Conservation (phyloP, 495 filamentous ascomycete genomes). For the Lophiotrema nucula region DNA sequence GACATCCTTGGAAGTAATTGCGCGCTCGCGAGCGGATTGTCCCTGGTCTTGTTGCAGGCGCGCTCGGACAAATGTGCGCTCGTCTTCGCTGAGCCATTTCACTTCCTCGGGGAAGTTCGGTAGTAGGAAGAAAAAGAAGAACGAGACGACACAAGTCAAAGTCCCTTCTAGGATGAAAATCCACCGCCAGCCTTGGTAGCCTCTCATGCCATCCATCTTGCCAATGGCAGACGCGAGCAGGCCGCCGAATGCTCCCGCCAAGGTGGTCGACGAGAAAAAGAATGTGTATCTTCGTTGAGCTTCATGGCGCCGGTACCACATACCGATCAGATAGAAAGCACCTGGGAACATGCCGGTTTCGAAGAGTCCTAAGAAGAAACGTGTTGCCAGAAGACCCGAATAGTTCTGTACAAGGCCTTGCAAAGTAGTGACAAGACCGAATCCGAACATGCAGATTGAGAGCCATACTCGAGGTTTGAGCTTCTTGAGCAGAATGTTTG, state of each 20-base stretch:
- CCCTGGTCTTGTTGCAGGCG: conserved; percentile 79
- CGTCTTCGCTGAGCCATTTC: conserved; percentile 70
- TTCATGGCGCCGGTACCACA: conserved; percentile 88
- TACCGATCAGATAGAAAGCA: conserved; percentile 49
- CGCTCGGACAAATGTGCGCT: conserved; percentile 69
- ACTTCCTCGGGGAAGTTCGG: conserved; percentile 72
- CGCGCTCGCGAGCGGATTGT: conserved; percentile 56
- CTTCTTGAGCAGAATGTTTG: conserved; percentile 81
- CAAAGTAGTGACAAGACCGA: conserved; percentile 57
- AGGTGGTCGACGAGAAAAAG: conserved; percentile 80
- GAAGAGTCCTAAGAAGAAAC: conserved; percentile 82
- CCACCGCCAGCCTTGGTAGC: conserved; percentile 87
- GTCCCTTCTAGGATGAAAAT: conserved; percentile 68
- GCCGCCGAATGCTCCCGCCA: conserved; percentile 46
- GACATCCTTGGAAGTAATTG: conserved; percentile 64
- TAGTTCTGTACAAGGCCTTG: conserved; percentile 82
- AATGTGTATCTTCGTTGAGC: conserved; percentile 86
- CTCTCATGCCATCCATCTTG: conserved; percentile 67
- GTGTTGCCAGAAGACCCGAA: conserved; percentile 72
- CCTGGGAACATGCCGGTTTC: conserved; percentile 90
- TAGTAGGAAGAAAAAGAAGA: conserved; percentile 75
- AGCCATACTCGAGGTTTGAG: conserved; percentile 74
- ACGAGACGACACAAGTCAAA: conserved; percentile 68
- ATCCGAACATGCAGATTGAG: conserved; percentile 30
- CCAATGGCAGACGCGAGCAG: conserved; percentile 61